Evolutionary conservation across 345 rosid genomes (phyloP), one percentile per base, ranked within the genome.

Genomic region (Eucalyptus fibrosa): DNA sequence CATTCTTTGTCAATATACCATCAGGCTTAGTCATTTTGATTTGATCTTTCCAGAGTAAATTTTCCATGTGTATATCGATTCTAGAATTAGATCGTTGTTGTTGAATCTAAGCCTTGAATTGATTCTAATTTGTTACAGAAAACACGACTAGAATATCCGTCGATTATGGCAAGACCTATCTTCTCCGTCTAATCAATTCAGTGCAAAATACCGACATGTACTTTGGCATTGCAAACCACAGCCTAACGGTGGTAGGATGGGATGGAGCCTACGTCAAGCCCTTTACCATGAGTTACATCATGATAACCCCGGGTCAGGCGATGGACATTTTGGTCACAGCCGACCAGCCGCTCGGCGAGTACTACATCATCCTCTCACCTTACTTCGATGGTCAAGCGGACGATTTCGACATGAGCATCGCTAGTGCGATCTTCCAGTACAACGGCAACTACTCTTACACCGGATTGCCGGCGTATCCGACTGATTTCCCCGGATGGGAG

Each of bases 351-450:
- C 88, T 65, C 17, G 86, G 87, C 26, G 87, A 86, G 16, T 93
- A 93, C 82, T 93, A 93, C 92, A 90, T 93, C n/a, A 69, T 86
- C 26, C 81, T 89, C 17, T 83, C 89, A 37, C 92, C 87, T 12
- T 91, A 21, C 60, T 90, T 77, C 14, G 91, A 90, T 45, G 90
- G 88, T 4, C 80, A 87, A 56, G 91, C 88, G 9, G 82, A 86
- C 14, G 86, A 47, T 49, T 90, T 89, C 32, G 93, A 93, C 88
- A 89, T 88, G 26, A 90, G 90, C 86, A 93, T 88, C 51, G 87
- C 90, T 15, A 90, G 92, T 9, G 93, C 94, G 2, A 91, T 94
- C 60, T 26, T 94, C 19, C 89, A 93, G 86, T 94, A 94, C 90
- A 87, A 87, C 18, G 93, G 93, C 13, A 87, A 92, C 67, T 87